Base-by-base conservation (phyloP, 352 stramenopile genomes). In the Pythium rhizo-oryzae region DNA sequence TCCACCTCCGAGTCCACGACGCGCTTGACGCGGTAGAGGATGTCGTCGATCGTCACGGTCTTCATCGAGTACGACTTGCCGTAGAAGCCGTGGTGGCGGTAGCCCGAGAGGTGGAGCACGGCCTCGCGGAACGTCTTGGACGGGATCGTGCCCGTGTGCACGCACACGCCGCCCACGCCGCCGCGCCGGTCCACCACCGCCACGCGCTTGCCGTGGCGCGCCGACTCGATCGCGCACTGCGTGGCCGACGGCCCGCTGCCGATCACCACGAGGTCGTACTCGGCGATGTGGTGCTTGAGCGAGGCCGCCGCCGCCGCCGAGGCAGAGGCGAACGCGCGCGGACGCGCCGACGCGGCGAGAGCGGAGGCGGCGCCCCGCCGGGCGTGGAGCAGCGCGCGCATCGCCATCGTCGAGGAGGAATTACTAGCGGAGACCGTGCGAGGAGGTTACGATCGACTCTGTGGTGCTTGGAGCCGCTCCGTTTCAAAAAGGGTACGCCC, bases 51-150 rank as follows among this genome's bases (percentile, higher is more conserved):
- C 35, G 83, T 92, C n/a, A 93, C 79, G 2, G 77, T 89, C 69
- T 93, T 91, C 70, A 89, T 86, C 56, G 83, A 88, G 76, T 93
- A 92, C 61, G 83, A 92, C 72, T 93, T 92, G 68, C 87, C 87
- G 60, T 94, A 94, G 64, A 94, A 94, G 11, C 90, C 87, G 59
- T 95, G 88, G 74, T 97, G 91, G 39, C 90, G 81, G 71, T 93
- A 97, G n/a, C 89, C 91, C 9, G 90, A 95, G 28, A 97, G 78
- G 60, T 97, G 90, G 33, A 97, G 71, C 62, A 97, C 87, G 23
- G 91, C 90, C 72, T 97, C 91, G 23, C 91, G 89, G 73, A 97
- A 97, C 8, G 91, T 97, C 73, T 95, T 95, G 75, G 85, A 93
- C 57, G 87, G 87, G 74, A 95, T 94, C 1, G 87, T 95, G 58